Evolutionary conservation across 306 rosid genomes (phyloP).

Genomic region (Begonia loranthoides): DNA sequence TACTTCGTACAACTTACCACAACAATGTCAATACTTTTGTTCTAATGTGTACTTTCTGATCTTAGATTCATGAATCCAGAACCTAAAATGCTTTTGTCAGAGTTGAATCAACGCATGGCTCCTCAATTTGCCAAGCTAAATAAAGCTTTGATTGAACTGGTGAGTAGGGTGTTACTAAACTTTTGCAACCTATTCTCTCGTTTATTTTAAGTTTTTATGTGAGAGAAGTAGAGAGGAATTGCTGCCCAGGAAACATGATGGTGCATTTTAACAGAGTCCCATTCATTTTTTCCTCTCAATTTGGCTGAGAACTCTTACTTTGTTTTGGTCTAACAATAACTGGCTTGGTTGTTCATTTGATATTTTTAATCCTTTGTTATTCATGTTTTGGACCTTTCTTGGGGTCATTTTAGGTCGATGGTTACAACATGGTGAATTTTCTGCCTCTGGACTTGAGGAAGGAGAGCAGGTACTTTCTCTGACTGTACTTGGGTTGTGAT

Average conservation of each 20-base stretch:
- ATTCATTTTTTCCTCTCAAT: too few species aligned
- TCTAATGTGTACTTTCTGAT: background rate
- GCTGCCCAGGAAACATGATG: too few species aligned
- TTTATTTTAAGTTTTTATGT: background rate
- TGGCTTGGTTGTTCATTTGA: too few species aligned
- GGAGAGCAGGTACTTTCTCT: slow-evolving; percentile 50
- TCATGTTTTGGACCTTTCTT: too few species aligned
- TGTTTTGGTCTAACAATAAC: too few species aligned
- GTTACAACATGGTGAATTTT: slow-evolving; percentile 65
- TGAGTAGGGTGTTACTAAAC: slow-evolving; percentile 12
- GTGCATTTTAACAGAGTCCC: too few species aligned
- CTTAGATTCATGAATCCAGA: slow-evolving; percentile 72
- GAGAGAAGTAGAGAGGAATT: too few species aligned
- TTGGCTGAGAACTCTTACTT: too few species aligned
- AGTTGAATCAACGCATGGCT: slow-evolving; percentile 72
- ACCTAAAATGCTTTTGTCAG: slow-evolving; percentile 54
- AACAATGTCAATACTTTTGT: background rate
- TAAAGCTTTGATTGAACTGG: slow-evolving; percentile 72
- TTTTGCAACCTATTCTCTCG: background rate
- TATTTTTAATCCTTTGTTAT: too few species aligned
- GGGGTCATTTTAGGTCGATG: slow-evolving; percentile 35
- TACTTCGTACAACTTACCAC: background rate
- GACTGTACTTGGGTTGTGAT: background rate
- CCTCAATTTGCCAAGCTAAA: slow-evolving; percentile 82
- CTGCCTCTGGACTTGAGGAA: slow-evolving; percentile 79